Conservation (phyloP, 2,329 filamentous ascomycete genomes). For the Colletotrichum sp. region DNA sequence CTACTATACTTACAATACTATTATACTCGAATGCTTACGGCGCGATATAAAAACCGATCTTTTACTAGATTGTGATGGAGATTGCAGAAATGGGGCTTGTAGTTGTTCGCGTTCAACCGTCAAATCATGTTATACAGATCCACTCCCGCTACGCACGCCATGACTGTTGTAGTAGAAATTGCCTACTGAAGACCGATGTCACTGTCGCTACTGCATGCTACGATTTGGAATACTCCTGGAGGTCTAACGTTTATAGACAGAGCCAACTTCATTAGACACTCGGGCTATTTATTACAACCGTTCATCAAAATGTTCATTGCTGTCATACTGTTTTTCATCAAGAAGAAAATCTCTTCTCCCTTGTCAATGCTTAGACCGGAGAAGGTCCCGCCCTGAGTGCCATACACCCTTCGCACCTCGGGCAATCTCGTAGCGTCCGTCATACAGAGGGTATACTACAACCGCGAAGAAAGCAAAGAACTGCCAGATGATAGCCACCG, state of each 20-base stretch:
- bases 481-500: conserved; percentile 54
- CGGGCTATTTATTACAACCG: not conserved
- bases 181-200: not conserved
- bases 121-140: not conserved
- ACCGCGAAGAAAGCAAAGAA: not conserved
- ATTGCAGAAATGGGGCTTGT: not conserved
- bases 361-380: not conserved
- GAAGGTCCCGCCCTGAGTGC: not conserved
- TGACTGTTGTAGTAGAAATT: not conserved
- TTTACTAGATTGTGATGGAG: not conserved
- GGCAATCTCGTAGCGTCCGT: not conserved
- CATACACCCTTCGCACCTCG: not conserved
- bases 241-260: not conserved
- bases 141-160: not conserved
- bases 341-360: not conserved
- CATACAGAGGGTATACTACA: not conserved
- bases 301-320: not conserved
- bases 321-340: not conserved
- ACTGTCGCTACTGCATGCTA: not conserved
- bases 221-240: not conserved
- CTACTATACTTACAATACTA: too few relatives aligned
- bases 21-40: too few relatives aligned
- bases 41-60: not conserved
- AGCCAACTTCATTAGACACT: not conserved
- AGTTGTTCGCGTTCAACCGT: not conserved